Evolutionary conservation across 139 green algal species (phyloP).

Genomic region (Edaphochlamys debaryana): DNA sequence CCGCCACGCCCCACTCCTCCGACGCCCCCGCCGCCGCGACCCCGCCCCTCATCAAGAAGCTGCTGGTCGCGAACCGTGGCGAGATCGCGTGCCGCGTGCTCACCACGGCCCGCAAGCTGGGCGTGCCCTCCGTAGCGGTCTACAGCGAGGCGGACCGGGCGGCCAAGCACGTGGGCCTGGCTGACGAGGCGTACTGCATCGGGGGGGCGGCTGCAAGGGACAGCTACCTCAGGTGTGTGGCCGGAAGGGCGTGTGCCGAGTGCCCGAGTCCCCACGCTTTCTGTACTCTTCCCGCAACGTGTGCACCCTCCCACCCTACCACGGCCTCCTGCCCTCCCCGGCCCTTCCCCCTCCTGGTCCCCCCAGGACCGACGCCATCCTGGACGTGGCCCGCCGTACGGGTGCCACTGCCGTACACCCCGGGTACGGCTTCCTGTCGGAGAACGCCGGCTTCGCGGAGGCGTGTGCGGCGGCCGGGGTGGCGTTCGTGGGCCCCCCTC

Average conservation of each 20-base stretch:
- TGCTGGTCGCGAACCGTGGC: conserved; percentile 91
- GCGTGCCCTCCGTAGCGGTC: conserved; percentile 84
- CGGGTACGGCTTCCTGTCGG: conserved; percentile 88
- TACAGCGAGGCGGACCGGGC: conserved; percentile 79
- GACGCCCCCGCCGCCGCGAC: no score
- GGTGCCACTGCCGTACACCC: conserved; percentile 82
- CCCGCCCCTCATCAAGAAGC: conserved; percentile 51
- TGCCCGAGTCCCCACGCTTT: no score
- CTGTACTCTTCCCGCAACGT: no score
- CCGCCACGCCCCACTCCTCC: no score
- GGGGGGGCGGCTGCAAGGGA: conserved; percentile 72
- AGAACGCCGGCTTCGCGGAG: conserved; percentile 80
- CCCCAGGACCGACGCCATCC: conserved; percentile 55
- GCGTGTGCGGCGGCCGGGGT: conserved; percentile 67
- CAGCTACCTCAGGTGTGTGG: conserved; percentile 80
- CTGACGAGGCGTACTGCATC: conserved; percentile 86
- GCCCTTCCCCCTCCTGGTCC: no score
- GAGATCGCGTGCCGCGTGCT: conserved; percentile 93
- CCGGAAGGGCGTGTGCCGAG: no score
- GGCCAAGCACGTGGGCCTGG: conserved; percentile 67
- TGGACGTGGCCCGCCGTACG: conserved; percentile 66
- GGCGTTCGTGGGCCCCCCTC: conserved; percentile 80
- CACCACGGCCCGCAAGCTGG: conserved; percentile 15
- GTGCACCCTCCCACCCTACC: no score
- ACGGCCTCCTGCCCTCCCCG: no score